These are phyloP conservation scores for Thelonectria rubi DNA, from an alignment of 2,329 filamentous ascomycete species.

Conservation along the genomic window DNA sequence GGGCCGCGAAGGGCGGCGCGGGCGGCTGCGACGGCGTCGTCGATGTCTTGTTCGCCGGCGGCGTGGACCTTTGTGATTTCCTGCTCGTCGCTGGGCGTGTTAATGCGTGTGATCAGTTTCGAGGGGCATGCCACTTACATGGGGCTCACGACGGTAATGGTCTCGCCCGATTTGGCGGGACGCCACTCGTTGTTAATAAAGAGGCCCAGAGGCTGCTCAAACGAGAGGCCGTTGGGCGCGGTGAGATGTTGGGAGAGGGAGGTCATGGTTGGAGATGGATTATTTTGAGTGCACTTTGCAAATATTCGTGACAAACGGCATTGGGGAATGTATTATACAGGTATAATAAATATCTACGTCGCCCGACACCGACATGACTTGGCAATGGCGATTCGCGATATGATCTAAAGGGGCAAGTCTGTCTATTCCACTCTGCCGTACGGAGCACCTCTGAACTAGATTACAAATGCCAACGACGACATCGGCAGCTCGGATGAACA, in stretches of 20 bases:
- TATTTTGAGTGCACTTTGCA: too few relatives aligned
- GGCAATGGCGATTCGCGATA: too few relatives aligned
- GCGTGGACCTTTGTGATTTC: slow-evolving; percentile 21
- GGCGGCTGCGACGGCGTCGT: slow-evolving; percentile 5
- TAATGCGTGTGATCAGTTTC: background rate
- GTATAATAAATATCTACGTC: too few relatives aligned
- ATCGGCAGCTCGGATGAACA: too few relatives aligned
- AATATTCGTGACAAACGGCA: too few relatives aligned
- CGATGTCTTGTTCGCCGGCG: background rate
- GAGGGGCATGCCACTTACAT: background rate
- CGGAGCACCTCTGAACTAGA: too few relatives aligned
- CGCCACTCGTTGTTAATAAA: slow-evolving; percentile 21
- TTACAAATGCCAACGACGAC: too few relatives aligned
- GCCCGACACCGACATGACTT: too few relatives aligned
- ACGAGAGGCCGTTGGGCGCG: background rate
- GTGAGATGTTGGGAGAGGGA: background rate
- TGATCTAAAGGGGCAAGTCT: too few relatives aligned
- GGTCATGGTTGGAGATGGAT: background rate
- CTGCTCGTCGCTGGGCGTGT: slow-evolving; percentile 4
- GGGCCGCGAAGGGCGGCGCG: slow-evolving; percentile 2
- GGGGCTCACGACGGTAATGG: slow-evolving; percentile 12
- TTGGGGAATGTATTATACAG: too few relatives aligned
- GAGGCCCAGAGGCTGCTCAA: slow-evolving; percentile 7
- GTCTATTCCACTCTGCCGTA: too few relatives aligned
- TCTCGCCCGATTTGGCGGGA: slow-evolving; percentile 5